Conservation (phyloP, 108 stramenopile genomes). For the Epithemia pelagica region DNA sequence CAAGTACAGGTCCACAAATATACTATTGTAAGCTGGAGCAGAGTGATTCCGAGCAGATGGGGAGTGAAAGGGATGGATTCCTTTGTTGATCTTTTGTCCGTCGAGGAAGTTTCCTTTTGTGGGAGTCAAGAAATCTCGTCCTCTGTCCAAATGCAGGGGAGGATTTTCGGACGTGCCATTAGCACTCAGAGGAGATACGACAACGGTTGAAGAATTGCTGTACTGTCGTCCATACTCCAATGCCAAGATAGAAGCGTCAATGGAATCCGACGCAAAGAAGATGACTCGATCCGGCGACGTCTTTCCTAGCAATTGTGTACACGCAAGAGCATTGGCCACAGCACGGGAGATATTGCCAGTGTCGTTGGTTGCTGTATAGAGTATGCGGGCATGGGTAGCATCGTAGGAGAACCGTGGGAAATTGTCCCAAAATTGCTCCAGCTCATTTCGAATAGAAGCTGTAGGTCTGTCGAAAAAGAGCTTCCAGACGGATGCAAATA, state of each 20-base stretch:
- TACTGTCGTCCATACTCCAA: not conserved
- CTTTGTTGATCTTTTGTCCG: not conserved
- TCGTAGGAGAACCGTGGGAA: not conserved
- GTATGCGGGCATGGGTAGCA: not conserved
- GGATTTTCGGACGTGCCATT: too few species aligned
- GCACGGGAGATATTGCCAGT: not conserved
- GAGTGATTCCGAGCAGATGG: not conserved
- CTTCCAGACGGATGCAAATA: not conserved
- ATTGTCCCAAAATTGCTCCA: not conserved
- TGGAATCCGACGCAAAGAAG: slow-evolving; percentile 5
- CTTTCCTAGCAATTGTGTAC: not conserved
- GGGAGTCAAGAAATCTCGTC: not conserved
- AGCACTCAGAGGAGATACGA: not conserved
- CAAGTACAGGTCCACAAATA: slow-evolving; percentile 5
- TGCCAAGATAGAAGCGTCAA: not conserved
- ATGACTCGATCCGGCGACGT: not conserved
- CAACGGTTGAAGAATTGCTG: not conserved
- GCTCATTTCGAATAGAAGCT: not conserved
- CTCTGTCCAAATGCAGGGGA: slow-evolving; percentile 1
- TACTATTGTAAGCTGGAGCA: not conserved
- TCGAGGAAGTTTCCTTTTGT: not conserved
- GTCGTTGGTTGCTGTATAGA: not conserved
- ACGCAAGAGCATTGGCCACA: not conserved
- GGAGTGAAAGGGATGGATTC: not conserved
- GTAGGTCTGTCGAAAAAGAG: not conserved